phyloP scores from a whole-genome alignment of 306 rosid species.

The Casuarina cunninghamiana region DNA sequence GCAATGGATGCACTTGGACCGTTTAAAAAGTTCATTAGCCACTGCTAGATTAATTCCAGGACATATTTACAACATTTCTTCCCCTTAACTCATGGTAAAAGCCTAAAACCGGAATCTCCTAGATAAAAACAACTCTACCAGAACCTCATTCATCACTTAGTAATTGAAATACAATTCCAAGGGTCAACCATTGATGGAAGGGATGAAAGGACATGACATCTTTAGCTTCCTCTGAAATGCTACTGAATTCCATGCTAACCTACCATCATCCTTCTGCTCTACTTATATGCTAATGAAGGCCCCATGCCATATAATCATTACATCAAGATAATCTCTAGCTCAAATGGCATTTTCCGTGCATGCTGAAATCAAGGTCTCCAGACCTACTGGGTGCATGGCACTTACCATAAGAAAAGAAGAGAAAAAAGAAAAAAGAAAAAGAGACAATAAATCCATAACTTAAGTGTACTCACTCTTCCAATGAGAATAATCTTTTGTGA shows the following conservation, averaged over 20 bases:
- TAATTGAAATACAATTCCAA: background rate
- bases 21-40: background rate
- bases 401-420: background rate
- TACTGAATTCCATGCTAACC: background rate
- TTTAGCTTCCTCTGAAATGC: background rate
- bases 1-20: background rate
- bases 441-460: constrained; percentile 7
- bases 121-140: constrained; percentile 1
- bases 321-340: background rate
- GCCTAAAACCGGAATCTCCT: background rate
- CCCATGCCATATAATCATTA: background rate
- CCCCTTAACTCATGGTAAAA: background rate
- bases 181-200: background rate
- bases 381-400: background rate
- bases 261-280: background rate
- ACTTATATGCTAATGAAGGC: background rate
- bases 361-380: background rate
- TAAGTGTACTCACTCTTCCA: constrained; percentile 63
- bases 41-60: too few species aligned
- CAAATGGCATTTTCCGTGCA: background rate
- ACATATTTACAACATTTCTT: background rate
- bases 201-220: background rate
- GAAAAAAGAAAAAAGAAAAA: background rate
- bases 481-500: constrained; percentile 85
- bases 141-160: background rate